Evolutionary conservation across 2,329 filamentous ascomycete species (phyloP).

Genomic region (Parastagonospora nodorum): DNA sequence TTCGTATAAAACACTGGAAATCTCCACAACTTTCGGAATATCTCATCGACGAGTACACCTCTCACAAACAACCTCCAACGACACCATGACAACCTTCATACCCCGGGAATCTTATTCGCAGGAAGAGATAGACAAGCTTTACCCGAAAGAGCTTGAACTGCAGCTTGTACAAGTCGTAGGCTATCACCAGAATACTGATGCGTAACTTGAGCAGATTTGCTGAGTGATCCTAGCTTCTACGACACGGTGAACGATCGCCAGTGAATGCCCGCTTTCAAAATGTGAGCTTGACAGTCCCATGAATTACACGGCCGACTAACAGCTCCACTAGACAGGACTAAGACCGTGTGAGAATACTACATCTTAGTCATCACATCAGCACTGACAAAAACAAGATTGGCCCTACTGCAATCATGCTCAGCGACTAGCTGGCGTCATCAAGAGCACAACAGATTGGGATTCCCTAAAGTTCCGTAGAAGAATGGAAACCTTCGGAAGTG

Average conservation of each 20-base stretch:
- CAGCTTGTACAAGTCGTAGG: slow-evolving; percentile 84
- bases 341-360: slow-evolving; percentile 34
- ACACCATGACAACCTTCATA: slow-evolving; percentile 74
- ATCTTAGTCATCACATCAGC: neutral
- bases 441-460: slow-evolving; percentile 64
- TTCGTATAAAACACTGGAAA: neutral
- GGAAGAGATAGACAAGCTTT: slow-evolving; percentile 79
- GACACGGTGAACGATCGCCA: slow-evolving; percentile 72
- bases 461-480: slow-evolving; percentile 68
- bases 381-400: slow-evolving; percentile 63
- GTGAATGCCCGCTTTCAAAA: slow-evolving; percentile 89
- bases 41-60: neutral
- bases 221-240: slow-evolving; percentile 34
- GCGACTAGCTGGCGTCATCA: slow-evolving; percentile 68
- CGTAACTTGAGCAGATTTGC: slow-evolving; percentile 1
- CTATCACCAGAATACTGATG: slow-evolving; percentile 4
- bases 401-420: slow-evolving; percentile 84
- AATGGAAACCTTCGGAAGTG: slow-evolving; percentile 78
- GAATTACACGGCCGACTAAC: slow-evolving; percentile 6
- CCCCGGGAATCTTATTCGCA: slow-evolving; percentile 78
- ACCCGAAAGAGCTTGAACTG: slow-evolving; percentile 78
- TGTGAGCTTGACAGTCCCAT: slow-evolving; percentile 49
- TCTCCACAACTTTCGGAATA: neutral
- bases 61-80: neutral
- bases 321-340: slow-evolving; percentile 32